Conservation (phyloP, 2,329 filamentous ascomycete genomes). For the Exophiala mesophila region DNA sequence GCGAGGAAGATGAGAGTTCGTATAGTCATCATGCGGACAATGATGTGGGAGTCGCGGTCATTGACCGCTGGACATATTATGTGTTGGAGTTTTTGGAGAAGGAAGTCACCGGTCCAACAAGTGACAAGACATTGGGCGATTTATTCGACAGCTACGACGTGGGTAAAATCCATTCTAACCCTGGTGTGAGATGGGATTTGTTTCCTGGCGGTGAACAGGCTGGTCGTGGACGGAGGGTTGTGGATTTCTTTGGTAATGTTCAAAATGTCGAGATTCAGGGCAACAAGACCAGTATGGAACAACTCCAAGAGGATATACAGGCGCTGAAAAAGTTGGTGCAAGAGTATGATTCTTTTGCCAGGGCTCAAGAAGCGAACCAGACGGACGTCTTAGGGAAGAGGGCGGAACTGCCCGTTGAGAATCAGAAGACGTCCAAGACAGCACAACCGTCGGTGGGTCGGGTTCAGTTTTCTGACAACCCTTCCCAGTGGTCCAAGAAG, state of each 20-base stretch:
- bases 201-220: conserved; percentile 77
- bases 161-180: conserved; percentile 87
- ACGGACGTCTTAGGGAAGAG: conserved; percentile 11
- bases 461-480: conserved; percentile 19
- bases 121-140: conserved; percentile 85
- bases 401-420: conserved; percentile 7
- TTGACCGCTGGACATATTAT: conserved; percentile 98
- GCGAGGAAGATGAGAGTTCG: conserved; percentile 88
- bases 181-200: conserved; percentile 90
- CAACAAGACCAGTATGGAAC: conserved; percentile 50
- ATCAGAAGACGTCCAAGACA: conserved; percentile 2
- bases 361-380: conserved; percentile 22
- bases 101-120: conserved; percentile 77
- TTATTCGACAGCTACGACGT: conserved; percentile 95
- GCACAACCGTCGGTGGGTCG: conserved; percentile 12
- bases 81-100: conserved; percentile 94
- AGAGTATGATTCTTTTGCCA: conserved; percentile 33
- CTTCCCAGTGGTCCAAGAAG: conserved; percentile 25
- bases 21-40: conserved; percentile 98
- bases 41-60: conserved; percentile 95
- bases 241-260: conserved; percentile 97
- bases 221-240: conserved; percentile 74
- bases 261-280: conserved; percentile 90
- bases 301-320: conserved; percentile 64
- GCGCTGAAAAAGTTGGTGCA: conserved; percentile 62